A percentile compares a stretch with the other conserved stretches of the same genome.
Conservation (phyloP, 306 rosid species). For the Prunus persica region DNA sequence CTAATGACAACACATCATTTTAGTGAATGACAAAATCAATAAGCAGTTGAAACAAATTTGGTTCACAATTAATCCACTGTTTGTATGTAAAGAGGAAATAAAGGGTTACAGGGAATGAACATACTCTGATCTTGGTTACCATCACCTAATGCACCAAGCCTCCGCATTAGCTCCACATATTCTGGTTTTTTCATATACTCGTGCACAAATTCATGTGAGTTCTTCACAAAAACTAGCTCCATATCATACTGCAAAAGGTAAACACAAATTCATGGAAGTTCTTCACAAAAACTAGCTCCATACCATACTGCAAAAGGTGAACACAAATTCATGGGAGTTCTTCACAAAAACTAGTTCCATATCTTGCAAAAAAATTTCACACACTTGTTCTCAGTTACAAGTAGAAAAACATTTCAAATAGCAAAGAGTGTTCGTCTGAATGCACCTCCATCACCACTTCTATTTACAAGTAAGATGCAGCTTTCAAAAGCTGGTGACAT, state of each 20-base stretch:
- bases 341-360: slow-evolving; percentile 81
- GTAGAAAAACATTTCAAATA: background rate
- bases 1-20: background rate
- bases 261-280: slow-evolving; percentile 41
- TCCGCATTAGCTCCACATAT: slow-evolving; percentile 85
- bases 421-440: background rate
- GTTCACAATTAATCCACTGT: background rate
- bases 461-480: background rate
- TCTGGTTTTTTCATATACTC: slow-evolving; percentile 75
- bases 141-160: slow-evolving; percentile 96
- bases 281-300: slow-evolving; percentile 80
- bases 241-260: slow-evolving; percentile 63
- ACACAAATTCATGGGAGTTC: slow-evolving; percentile 44
- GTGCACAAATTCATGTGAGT: slow-evolving; percentile 78
- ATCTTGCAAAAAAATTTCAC: slow-evolving; percentile 45
- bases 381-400: background rate
- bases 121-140: slow-evolving; percentile 87
- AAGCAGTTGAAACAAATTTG: background rate
- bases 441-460: background rate
- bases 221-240: slow-evolving; percentile 82
- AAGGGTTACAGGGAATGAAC: background rate
- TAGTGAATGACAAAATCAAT: background rate
- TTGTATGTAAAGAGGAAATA: background rate
- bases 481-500: background rate
- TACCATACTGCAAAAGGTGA: slow-evolving; percentile 60